A percentile compares a stretch with the other conserved stretches of the same genome.
Conservation (phyloP, 306 rosid genomes). For the Sicyos edulis region DNA sequence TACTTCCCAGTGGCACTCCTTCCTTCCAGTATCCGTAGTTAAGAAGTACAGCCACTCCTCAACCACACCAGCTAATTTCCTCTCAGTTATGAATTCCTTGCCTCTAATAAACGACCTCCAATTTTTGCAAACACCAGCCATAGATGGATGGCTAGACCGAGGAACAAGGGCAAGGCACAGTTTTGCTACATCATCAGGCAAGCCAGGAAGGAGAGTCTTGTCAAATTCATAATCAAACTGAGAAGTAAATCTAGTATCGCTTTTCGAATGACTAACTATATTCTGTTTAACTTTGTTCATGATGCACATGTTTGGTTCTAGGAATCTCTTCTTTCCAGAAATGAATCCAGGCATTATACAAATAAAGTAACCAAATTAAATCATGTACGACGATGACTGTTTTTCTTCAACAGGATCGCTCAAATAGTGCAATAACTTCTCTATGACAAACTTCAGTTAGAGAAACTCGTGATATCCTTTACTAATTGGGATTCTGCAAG, state of each 20-base stretch:
- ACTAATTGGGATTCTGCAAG: constrained; percentile 78
- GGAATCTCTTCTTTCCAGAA: constrained; percentile 53
- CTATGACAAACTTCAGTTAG: constrained; percentile 25
- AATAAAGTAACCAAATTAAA: constrained; percentile 29
- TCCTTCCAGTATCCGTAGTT: constrained; percentile 46
- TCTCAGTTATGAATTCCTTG: constrained; percentile 63
- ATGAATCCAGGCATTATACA: constrained; percentile 49
- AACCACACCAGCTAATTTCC: constrained; percentile 66
- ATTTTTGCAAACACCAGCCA: constrained; percentile 72
- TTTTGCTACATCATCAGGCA: constrained; percentile 89
- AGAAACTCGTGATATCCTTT: constrained; percentile 70
- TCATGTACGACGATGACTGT: constrained; percentile 30
- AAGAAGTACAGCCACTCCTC: constrained; percentile 92
- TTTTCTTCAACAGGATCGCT: constrained; percentile 26
- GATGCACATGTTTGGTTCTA: constrained; percentile 51
- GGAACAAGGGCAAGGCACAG: constrained; percentile 90
- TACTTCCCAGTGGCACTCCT: constrained; percentile 87
- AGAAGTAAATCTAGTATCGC: constrained; percentile 26
- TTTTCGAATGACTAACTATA: constrained; percentile 34
- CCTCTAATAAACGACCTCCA: constrained; percentile 80
- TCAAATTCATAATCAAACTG: constrained; percentile 31
- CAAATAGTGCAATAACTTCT: constrained; percentile 20
- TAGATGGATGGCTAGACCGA: constrained; percentile 51
- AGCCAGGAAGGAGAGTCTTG: constrained; percentile 58
- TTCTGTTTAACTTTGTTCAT: constrained; percentile 38